Evolutionary conservation across 73 alveolate genomes (phyloP).

Genomic region (Paraurostyla sp.): DNA sequence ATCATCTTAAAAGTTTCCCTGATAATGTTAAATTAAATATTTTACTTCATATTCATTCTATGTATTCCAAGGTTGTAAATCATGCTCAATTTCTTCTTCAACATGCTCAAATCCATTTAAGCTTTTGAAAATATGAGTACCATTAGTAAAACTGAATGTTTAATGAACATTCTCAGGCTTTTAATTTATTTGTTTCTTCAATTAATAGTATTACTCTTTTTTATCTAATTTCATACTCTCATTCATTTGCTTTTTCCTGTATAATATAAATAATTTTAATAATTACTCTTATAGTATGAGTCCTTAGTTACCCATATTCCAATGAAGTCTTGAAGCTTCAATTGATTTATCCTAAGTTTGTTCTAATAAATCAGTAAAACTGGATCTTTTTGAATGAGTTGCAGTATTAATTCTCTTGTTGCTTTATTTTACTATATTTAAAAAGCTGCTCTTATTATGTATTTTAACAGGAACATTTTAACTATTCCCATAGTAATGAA

Average conservation of each 20-base stretch:
- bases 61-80: constrained; percentile 40
- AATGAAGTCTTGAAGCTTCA: background rate
- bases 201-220: background rate
- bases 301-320: background rate
- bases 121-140: constrained; percentile 9
- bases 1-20: constrained; percentile 50
- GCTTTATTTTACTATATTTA: background rate
- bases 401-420: constrained; percentile 5
- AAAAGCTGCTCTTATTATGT: too few species aligned
- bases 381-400: background rate
- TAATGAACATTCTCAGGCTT: background rate
- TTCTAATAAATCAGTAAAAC: background rate
- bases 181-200: background rate
- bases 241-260: too few species aligned
- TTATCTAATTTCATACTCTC: background rate
- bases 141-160: background rate
- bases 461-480: too few species aligned
- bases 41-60: background rate
- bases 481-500: too few species aligned
- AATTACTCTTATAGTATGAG: too few species aligned
- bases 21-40: background rate
- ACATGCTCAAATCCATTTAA: constrained; percentile 23
- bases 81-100: constrained; percentile 48
- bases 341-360: background rate
- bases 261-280: too few species aligned